Percentiles rank a stretch among this genome's conserved stretches.
These are phyloP conservation scores for Monosporozyma yasuniensis DNA, from an alignment of 805 yeast genomes.

Conservation along the genomic window DNA sequence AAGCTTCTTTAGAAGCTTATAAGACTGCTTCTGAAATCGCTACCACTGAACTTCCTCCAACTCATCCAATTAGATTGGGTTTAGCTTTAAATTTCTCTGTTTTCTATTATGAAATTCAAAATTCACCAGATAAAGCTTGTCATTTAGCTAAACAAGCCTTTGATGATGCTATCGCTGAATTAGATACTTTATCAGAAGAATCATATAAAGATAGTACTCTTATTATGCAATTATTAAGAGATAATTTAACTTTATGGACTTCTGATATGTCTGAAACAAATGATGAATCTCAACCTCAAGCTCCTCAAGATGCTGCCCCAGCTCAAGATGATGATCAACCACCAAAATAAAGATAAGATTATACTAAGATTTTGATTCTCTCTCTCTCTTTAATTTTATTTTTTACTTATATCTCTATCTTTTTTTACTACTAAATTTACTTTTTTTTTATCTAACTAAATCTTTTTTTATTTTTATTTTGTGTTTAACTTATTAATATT, in stretches of 20 bases:
- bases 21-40: slow-evolving; percentile 92
- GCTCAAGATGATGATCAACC: slow-evolving; percentile 5
- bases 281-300: slow-evolving; percentile 39
- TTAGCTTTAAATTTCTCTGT: slow-evolving; percentile 94
- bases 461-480: not conserved
- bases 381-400: not conserved
- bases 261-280: slow-evolving; percentile 78
- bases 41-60: slow-evolving; percentile 88
- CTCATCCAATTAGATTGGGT: slow-evolving; percentile 95
- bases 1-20: slow-evolving; percentile 84
- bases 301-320: slow-evolving; percentile 9
- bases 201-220: slow-evolving; percentile 95
- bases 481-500: not conserved
- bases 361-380: not conserved
- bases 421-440: no score
- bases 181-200: slow-evolving; percentile 92
- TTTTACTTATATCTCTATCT: no score
- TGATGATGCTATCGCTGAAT: slow-evolving; percentile 96
- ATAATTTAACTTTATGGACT: slow-evolving; percentile 95
- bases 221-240: slow-evolving; percentile 95
- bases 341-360: slow-evolving; percentile 4
- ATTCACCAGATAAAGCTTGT: slow-evolving; percentile 96
- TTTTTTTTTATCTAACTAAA: not conserved
- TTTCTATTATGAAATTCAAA: slow-evolving; percentile 92
- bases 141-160: slow-evolving; percentile 96